Evolutionary conservation across 257 asterid genomes (phyloP), one percentile per base, ranked within the genome.

Genomic region (Solanum virginianum): DNA sequence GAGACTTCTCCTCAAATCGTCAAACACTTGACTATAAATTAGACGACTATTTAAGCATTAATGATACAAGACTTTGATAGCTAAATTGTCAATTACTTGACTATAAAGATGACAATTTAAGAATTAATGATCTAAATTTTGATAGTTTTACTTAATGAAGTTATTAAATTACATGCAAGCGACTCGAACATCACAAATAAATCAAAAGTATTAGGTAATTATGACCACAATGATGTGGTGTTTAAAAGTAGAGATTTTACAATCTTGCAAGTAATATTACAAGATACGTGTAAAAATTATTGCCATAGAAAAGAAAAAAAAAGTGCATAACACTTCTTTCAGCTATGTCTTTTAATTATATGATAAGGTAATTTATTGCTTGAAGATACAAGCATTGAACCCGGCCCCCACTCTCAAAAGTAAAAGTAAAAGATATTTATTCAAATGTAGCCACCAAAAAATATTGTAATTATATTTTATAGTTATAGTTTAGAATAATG

Each of bases 151-250:
- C 6, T 36, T 36, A 4, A 4, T 6, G 41, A 1, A 36, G 6
- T 36, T 36, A 36, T 5, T 36, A 36, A 29, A 36, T 36, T 36
- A 36, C 1, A 70, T 0, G 49, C 18, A 70, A 18, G 3, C 2
- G 0, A 0, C 0, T 4, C n/a, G 0, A 10, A 1, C 1, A 69
- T 5, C 15, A 17, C 2, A 0, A 4, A 18, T 3, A n/a, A 20
- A 10, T 36, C 41, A 4, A 36, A 36, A 36, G 7, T 36, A 12
- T 11, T n/a, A 43, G 17, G 7, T 20, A 72, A 72, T 72, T 43
- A 43, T 45, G 7, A 12, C 11, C 20, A 71, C 26, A 71, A 71
- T 71, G 2, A 20, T 41, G 18, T 72, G 15, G 43, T 69, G 26
- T 39, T 43, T 20, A n/a, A 43, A 20, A 11, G 56, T 43, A 11